Conservation (phyloP, 2,329 filamentous ascomycete species). For the Coniella vitis region DNA sequence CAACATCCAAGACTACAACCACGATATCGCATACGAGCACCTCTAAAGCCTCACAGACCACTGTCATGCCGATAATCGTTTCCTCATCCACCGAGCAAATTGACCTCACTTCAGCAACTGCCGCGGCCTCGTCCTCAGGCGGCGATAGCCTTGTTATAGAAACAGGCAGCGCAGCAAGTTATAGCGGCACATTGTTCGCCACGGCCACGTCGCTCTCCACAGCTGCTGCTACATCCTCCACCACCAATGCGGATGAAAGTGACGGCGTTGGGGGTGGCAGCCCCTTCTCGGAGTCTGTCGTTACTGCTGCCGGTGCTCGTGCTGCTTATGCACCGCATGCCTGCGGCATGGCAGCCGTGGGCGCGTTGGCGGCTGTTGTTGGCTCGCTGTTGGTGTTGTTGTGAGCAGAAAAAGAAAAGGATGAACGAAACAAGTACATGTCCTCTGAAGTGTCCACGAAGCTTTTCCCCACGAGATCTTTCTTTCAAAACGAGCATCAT, state of each 20-base stretch:
- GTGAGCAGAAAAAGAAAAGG: neutral
- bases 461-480: neutral
- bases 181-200: neutral
- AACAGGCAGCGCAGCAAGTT: conserved; percentile 2
- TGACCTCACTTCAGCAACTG: neutral
- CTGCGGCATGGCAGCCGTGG: neutral
- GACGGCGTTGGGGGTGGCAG: conserved; percentile 9
- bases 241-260: neutral
- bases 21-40: neutral
- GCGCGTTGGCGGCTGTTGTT: neutral
- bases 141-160: conserved; percentile 10
- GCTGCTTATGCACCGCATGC: neutral
- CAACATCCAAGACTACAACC: too few relatives aligned
- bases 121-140: neutral
- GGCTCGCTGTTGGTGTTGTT: neutral
- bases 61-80: neutral
- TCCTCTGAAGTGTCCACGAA: neutral
- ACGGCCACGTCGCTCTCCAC: conserved; percentile 7
- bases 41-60: neutral
- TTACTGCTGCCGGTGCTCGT: neutral
- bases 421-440: too few relatives aligned
- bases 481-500: too few relatives aligned
- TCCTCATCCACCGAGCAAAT: neutral
- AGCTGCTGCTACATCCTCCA: neutral
- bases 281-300: conserved; percentile 4